These are phyloP conservation scores for Lipomyces mesembrius DNA, from an alignment of 805 yeast species.

Conservation along the genomic window DNA sequence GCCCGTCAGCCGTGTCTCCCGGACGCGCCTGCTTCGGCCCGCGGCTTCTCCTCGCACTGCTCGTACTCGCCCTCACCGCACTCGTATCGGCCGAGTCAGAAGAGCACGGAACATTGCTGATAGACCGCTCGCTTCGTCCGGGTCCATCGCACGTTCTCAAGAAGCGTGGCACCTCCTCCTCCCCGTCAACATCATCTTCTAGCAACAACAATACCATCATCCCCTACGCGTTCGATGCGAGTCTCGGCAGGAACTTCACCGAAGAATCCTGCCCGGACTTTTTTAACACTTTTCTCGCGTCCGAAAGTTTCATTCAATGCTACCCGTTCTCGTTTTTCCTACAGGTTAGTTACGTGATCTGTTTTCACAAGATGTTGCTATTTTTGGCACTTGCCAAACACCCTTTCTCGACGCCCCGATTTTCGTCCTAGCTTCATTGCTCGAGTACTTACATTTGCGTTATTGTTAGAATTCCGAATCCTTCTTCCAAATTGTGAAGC, in stretches of 20 bases:
- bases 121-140: background rate
- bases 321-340: slow-evolving; percentile 44
- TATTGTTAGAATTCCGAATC: slow-evolving; percentile 39
- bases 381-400: background rate
- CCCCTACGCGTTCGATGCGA: slow-evolving; percentile 43
- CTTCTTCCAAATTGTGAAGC: slow-evolving; percentile 40
- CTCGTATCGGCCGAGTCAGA: background rate
- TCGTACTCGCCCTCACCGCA: background rate
- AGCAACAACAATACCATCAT: slow-evolving; percentile 6
- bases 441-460: background rate
- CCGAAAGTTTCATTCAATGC: slow-evolving; percentile 40
- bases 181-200: background rate
- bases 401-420: background rate
- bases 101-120: background rate
- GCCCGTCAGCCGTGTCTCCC: background rate
- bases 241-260: slow-evolving; percentile 42
- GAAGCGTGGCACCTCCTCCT: background rate
- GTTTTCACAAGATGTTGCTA: background rate
- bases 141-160: background rate
- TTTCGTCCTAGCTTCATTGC: background rate
- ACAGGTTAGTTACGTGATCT: slow-evolving; percentile 22
- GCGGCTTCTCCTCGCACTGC: background rate
- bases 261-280: slow-evolving; percentile 40
- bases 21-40: background rate
- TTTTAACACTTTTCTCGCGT: slow-evolving; percentile 39